Conservation (phyloP, 2,329 filamentous ascomycete species). For the Neopestalotiopsis sp. region DNA sequence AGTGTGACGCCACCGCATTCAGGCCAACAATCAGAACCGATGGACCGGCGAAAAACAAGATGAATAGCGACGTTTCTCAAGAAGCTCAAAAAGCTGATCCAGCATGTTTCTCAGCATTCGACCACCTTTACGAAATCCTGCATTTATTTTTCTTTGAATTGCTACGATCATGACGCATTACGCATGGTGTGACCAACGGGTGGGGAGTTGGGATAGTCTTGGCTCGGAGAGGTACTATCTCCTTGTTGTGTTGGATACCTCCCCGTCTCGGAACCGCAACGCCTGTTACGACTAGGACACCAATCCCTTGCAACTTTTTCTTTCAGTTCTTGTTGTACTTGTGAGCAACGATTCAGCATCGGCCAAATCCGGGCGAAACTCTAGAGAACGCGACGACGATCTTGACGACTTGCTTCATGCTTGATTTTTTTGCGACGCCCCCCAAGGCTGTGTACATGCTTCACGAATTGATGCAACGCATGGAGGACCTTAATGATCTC, state of each 20-base stretch:
- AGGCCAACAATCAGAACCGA: too few relatives aligned
- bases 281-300: constrained; percentile 26
- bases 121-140: background rate
- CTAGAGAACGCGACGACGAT: constrained; percentile 44
- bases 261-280: constrained; percentile 27
- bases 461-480: constrained; percentile 40
- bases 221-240: constrained; percentile 24
- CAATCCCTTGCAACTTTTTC: constrained; percentile 32
- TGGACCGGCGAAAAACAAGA: too few relatives aligned
- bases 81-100: background rate
- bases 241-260: constrained; percentile 24
- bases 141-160: too few relatives aligned
- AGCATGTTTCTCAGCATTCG: constrained; percentile 27
- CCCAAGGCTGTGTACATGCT: constrained; percentile 39
- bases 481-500: constrained; percentile 39
- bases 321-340: constrained; percentile 41
- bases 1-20: too few relatives aligned
- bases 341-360: constrained; percentile 40
- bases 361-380: constrained; percentile 35
- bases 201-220: background rate
- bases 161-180: constrained; percentile 1
- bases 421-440: constrained; percentile 38
- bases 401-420: constrained; percentile 44
- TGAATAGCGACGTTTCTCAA: too few relatives aligned
- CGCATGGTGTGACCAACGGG: background rate